Conservation (phyloP, 805 yeast species). For the Teunomyces barrocoloradensis region DNA sequence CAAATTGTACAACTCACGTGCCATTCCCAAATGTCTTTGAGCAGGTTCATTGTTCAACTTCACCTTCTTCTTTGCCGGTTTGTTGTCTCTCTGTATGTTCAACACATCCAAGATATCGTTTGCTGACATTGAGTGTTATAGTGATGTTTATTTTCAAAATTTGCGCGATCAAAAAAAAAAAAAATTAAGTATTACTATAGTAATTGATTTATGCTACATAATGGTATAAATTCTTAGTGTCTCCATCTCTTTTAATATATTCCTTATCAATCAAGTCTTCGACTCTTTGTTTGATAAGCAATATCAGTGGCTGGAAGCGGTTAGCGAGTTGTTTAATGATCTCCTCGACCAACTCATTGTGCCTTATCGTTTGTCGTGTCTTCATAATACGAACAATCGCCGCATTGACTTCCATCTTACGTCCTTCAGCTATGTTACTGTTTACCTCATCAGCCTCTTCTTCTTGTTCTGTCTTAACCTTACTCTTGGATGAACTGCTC, state of each 20-base stretch:
- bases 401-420: constrained; percentile 73
- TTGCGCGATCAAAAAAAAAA: neutral
- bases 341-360: constrained; percentile 66
- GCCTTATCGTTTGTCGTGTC: constrained; percentile 57
- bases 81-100: constrained; percentile 55
- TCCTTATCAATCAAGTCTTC: constrained; percentile 79
- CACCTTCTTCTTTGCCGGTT: constrained; percentile 42
- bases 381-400: constrained; percentile 89
- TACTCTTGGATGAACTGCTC: constrained; percentile 24
- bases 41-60: constrained; percentile 21
- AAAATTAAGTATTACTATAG: too few relatives aligned
- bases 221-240: constrained; percentile 57
- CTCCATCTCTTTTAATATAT: constrained; percentile 69
- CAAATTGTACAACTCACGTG: constrained; percentile 82
- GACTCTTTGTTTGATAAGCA: constrained; percentile 66
- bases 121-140: constrained; percentile 20
- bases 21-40: constrained; percentile 62
- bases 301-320: constrained; percentile 68
- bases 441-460: constrained; percentile 53
- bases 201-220: constrained; percentile 53
- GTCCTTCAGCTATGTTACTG: constrained; percentile 56
- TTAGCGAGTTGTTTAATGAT: constrained; percentile 55
- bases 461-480: constrained; percentile 42
- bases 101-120: constrained; percentile 75
- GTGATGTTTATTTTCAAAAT: constrained; percentile 1